A percentile compares a stretch with the other conserved stretches of the same genome.
Evolutionary conservation across 805 yeast species (phyloP).

Genomic region (Saitoella complicata): DNA sequence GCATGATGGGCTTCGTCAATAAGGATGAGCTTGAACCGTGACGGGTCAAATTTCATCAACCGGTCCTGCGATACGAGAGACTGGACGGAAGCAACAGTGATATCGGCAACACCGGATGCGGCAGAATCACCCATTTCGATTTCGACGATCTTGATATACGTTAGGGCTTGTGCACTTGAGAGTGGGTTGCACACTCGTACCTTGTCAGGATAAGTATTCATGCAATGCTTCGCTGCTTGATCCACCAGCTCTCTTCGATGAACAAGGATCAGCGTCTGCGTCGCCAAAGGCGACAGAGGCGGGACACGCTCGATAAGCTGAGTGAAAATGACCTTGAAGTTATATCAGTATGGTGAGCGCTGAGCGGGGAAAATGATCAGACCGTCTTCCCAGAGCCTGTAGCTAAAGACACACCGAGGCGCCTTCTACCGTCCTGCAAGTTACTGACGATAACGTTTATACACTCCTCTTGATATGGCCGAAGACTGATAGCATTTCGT

Average conservation of each 20-base stretch:
- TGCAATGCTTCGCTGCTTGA: constrained; percentile 46
- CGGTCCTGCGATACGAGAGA: constrained; percentile 37
- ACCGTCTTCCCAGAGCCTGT: constrained; percentile 95
- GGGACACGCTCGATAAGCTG: constrained; percentile 19
- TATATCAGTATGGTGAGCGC: constrained; percentile 7
- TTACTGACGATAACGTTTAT: constrained; percentile 38
- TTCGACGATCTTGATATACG: constrained; percentile 25
- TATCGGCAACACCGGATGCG: constrained; percentile 35
- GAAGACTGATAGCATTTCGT: constrained; percentile 12
- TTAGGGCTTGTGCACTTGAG: not conserved
- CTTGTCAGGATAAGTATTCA: constrained; percentile 31
- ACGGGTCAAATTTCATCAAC: constrained; percentile 37
- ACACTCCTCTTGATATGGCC: constrained; percentile 59
- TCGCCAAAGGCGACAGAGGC: constrained; percentile 20
- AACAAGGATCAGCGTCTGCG: constrained; percentile 44
- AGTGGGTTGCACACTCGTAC: not conserved
- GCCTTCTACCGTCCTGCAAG: constrained; percentile 27
- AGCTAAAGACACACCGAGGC: constrained; percentile 73
- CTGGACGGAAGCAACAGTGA: constrained; percentile 64
- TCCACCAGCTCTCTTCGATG: constrained; percentile 65
- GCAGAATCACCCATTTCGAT: constrained; percentile 50
- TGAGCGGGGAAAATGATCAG: constrained; percentile 44
- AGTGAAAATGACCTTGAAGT: constrained; percentile 7
- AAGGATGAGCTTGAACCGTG: constrained; percentile 52
- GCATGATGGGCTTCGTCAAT: constrained; percentile 92